phyloP scores from a whole-genome alignment of 2,329 filamentous ascomycete genomes.

The Fusarium sp. region DNA sequence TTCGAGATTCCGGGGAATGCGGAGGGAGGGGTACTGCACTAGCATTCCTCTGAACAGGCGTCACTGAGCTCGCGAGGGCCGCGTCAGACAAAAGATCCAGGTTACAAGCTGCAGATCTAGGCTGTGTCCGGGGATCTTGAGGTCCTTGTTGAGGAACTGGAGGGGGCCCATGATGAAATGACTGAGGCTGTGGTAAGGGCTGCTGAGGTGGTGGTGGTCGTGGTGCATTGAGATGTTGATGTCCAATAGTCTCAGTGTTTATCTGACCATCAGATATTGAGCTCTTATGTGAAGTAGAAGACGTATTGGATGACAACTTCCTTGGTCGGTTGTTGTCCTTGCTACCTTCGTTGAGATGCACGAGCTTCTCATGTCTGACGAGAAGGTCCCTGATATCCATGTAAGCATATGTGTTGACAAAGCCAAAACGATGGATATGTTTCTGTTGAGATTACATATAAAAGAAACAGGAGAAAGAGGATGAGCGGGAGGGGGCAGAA shows the following conservation, averaged over 20 bases:
- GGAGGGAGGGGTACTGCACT: constrained; percentile 60
- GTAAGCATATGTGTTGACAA: constrained; percentile 57
- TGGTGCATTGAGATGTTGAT: constrained; percentile 53
- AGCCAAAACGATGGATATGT: constrained; percentile 5
- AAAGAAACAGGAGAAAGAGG: constrained; percentile 3
- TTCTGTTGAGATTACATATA: constrained; percentile 5
- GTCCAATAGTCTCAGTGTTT: constrained; percentile 61
- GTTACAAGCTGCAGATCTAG: constrained; percentile 66
- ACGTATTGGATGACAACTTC: constrained; percentile 64
- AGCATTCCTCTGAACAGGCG: constrained; percentile 65
- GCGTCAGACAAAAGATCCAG: constrained; percentile 71
- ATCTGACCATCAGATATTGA: constrained; percentile 63
- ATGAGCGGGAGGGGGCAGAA: constrained; percentile 11
- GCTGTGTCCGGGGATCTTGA: constrained; percentile 62
- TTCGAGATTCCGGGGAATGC: constrained; percentile 56
- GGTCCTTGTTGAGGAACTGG: constrained; percentile 55
- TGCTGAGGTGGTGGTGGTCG: constrained; percentile 49
- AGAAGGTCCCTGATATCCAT: constrained; percentile 75
- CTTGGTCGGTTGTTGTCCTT: constrained; percentile 66
- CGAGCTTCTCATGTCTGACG: constrained; percentile 74
- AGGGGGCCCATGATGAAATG: constrained; percentile 58
- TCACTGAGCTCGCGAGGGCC: constrained; percentile 69
- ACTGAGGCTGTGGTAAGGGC: constrained; percentile 45
- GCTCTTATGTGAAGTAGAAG: constrained; percentile 59
- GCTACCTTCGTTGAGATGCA: constrained; percentile 71